These are phyloP conservation scores for Mycena epipterygia DNA, from an alignment of 768 basidiomycete genomes.

Conservation along the genomic window DNA sequence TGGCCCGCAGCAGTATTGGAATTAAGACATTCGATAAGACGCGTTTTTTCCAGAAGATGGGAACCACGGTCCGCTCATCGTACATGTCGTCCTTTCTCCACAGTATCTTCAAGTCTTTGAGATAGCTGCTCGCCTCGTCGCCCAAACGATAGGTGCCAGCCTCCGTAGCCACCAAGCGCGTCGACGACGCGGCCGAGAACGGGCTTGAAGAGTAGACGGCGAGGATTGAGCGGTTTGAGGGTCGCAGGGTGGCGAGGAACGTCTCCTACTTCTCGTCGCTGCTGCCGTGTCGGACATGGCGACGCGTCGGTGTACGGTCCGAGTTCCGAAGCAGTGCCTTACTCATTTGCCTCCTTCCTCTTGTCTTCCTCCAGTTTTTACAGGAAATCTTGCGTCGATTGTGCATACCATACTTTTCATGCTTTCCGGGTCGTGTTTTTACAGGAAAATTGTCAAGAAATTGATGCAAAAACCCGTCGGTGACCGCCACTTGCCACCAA, in stretches of 20 bases:
- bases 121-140: constrained; percentile 84
- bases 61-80: constrained; percentile 95
- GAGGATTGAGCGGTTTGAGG: constrained; percentile 28
- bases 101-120: constrained; percentile 94
- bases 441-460: too few relatives aligned
- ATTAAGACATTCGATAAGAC: constrained; percentile 90
- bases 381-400: too few relatives aligned
- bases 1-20: constrained; percentile 83
- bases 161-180: constrained; percentile 85
- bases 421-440: too few relatives aligned
- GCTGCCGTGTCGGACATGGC: constrained; percentile 31
- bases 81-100: constrained; percentile 98
- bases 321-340: background rate
- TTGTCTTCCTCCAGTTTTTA: background rate
- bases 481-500: too few relatives aligned
- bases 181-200: constrained; percentile 82
- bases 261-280: constrained; percentile 27
- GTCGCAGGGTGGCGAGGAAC: constrained; percentile 31
- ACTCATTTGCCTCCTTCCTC: too few relatives aligned
- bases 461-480: too few relatives aligned
- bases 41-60: constrained; percentile 92
- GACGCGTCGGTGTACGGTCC: constrained; percentile 13
- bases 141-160: constrained; percentile 78
- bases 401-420: too few relatives aligned
- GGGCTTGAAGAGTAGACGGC: constrained; percentile 71